phyloP scores from a whole-genome alignment of 1,284 basidiomycete genomes.

The Leccinum pachyderme region DNA sequence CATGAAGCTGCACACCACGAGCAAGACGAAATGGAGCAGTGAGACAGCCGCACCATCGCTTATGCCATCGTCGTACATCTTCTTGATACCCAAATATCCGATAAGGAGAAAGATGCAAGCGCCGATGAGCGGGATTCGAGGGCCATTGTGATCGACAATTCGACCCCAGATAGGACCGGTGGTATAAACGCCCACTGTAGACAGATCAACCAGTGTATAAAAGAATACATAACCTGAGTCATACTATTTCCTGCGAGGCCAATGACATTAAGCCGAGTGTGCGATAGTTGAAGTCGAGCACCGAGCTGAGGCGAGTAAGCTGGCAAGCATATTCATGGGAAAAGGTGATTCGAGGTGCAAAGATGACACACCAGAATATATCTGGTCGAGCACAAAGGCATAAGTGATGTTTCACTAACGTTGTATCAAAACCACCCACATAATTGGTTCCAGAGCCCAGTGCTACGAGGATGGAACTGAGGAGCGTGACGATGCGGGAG shows the following conservation, averaged over 20 bases:
- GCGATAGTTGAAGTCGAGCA: conserved; percentile 62
- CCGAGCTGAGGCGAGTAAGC: conserved; percentile 83
- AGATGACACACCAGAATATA: conserved; percentile 30
- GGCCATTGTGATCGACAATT: conserved; percentile 64
- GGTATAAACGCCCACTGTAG: conserved; percentile 56
- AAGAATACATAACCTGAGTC: conserved; percentile 8
- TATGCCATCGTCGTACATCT: conserved; percentile 56
- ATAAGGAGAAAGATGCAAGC: conserved; percentile 53
- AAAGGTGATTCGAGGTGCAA: not conserved
- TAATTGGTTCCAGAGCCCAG: conserved; percentile 71
- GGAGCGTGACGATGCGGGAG: conserved; percentile 39
- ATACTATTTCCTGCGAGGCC: conserved; percentile 66
- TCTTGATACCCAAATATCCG: conserved; percentile 67
- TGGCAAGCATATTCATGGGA: conserved; percentile 26
- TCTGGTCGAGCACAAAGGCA: conserved; percentile 8
- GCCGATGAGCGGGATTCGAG: conserved; percentile 46
- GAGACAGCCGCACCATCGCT: conserved; percentile 20
- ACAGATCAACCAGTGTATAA: conserved; percentile 5
- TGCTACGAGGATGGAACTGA: conserved; percentile 56
- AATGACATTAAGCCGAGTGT: conserved; percentile 75
- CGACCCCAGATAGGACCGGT: conserved; percentile 69
- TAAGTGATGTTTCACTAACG: conserved; percentile 5
- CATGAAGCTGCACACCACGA: conserved; percentile 52
- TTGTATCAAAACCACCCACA: conserved; percentile 42
- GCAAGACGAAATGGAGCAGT: conserved; percentile 35